A percentile compares a stretch with the other conserved stretches of the same genome.
Evolutionary conservation across 1,139 yeast genomes (phyloP).

Genomic region (Taiozyma sp.): DNA sequence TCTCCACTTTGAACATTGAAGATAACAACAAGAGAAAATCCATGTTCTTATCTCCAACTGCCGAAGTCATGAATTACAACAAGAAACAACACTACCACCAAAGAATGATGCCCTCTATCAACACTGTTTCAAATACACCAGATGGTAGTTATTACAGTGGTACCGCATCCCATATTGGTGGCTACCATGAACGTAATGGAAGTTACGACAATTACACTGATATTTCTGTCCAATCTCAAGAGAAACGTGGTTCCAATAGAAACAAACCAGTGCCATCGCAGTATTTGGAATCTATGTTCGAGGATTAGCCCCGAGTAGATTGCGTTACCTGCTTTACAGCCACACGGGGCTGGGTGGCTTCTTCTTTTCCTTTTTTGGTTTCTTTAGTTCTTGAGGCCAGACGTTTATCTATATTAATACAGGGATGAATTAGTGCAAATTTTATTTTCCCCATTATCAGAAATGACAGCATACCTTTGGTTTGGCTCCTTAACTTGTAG

Average conservation of each 20-base stretch:
- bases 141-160: constrained; percentile 1
- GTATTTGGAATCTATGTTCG: constrained; percentile 53
- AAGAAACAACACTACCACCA: constrained; percentile 14
- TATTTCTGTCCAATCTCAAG: constrained; percentile 11
- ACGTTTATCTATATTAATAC: background rate
- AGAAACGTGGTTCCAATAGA: constrained; percentile 16
- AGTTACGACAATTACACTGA: constrained; percentile 14
- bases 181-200: constrained; percentile 8
- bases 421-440: background rate
- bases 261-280: constrained; percentile 43
- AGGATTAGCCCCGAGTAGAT: constrained; percentile 15
- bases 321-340: background rate
- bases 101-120: constrained; percentile 11
- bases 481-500: too few species aligned
- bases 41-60: constrained; percentile 76
- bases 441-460: too few species aligned
- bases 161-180: background rate
- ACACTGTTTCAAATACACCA: constrained; percentile 6
- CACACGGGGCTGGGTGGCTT: too few species aligned
- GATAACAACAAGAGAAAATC: constrained; percentile 23
- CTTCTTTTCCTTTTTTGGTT: background rate
- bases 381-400: background rate
- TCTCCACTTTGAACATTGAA: constrained; percentile 10
- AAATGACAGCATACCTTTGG: too few species aligned
- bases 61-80: constrained; percentile 54